A percentile compares a stretch with the other conserved stretches of the same genome.
Conservation (phyloP, 2,329 filamentous ascomycete species). For the Monilinia aucupariae region DNA sequence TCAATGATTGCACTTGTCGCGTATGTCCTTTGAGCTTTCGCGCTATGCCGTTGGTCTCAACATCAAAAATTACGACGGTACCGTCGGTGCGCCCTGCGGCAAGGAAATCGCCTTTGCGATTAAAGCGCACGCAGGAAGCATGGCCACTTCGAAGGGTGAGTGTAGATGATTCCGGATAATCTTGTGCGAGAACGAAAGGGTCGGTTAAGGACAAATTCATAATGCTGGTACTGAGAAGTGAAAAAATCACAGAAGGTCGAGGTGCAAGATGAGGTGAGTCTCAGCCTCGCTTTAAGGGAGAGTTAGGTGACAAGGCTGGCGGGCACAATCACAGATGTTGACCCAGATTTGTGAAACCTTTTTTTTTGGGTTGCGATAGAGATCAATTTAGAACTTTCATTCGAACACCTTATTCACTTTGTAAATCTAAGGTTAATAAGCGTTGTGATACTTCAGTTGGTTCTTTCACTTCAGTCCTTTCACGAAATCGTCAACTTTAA, state of each 20-base stretch:
- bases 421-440: neutral
- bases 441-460: neutral
- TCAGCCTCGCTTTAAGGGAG: conserved; percentile 4
- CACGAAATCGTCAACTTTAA: neutral
- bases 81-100: conserved; percentile 92
- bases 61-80: conserved; percentile 90
- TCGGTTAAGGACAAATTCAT: conserved; percentile 72
- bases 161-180: conserved; percentile 86
- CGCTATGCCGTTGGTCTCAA: conserved; percentile 95
- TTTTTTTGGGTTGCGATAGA: neutral
- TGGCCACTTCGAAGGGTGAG: conserved; percentile 74
- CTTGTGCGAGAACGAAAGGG: conserved; percentile 65
- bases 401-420: neutral
- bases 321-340: neutral
- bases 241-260: neutral
- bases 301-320: neutral
- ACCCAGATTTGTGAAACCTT: neutral
- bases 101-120: conserved; percentile 87
- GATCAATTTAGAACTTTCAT: neutral
- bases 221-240: conserved; percentile 18
- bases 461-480: too few species aligned
- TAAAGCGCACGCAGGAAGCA: conserved; percentile 73
- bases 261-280: neutral
- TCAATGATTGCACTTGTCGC: conserved; percentile 86
- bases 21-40: conserved; percentile 91